Evolutionary conservation across 306 rosid species (phyloP), one percentile per base, ranked within the genome.

Genomic region (Trichosanthes cucumerina): DNA sequence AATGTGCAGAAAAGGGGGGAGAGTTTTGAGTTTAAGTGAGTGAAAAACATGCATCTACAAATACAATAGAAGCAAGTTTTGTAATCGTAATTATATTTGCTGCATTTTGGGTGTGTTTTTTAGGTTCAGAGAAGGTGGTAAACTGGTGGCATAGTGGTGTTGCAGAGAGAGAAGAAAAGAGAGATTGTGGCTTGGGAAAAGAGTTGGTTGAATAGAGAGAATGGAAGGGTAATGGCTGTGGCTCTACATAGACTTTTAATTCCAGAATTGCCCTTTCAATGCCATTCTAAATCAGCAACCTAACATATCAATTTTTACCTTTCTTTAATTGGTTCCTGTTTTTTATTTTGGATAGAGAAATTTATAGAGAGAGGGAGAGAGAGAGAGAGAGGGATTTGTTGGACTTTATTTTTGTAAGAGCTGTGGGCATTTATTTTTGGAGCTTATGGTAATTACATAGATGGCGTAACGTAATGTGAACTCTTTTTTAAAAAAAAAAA

Each of bases 201-300:
- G 54, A 47, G 77, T 47, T 72, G 77, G 77, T 72, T 72, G 77
- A 72, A 49, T 71, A 11, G 12, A 49, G 58, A 8, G 77, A 47
- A 28, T 19, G 77, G 26, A 72, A 72, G 77, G 77, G 59, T 72
- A 47, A 70, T 70, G 41, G 24, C n/a, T 71, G n/a, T 72, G 77
- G 59, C 59, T 72, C 26, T 47, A 28, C 77, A 21, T 15, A 3
- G 4, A 72, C 1, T 23, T 46, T 7, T 3, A 13, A 72, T 72
- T 47, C 58, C 77, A 16, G 1, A 46, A 47, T 7, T 72, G 14
- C 77, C 77, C 77, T 31, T 71, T 62, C 8, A 34, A 64, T 33
- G 10, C 44, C 69, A 34, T 64, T 34, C 72, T 36, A 18, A 65
- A 36, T 36, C 73, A 65, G 11, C 68, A 60, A 60, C 13, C 39